Percentiles rank a stretch among this genome's conserved stretches.
Conservation (phyloP, 108 stramenopile species). For the Nitzschia palea region DNA sequence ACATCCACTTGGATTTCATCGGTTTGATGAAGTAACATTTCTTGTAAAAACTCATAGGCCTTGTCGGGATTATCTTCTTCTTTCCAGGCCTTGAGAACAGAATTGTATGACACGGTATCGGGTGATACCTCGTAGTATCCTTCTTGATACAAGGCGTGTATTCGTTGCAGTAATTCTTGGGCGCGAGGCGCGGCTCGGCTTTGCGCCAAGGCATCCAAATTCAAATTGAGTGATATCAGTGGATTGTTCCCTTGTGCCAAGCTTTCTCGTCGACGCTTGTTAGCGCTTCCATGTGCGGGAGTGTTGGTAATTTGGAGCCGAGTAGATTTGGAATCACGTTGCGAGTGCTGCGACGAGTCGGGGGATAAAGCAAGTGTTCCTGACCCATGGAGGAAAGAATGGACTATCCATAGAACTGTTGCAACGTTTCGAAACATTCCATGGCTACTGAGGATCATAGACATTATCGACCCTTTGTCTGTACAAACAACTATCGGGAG, state of each 20-base stretch:
- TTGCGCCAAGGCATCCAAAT: constrained; percentile 69
- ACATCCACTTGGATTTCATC: constrained; percentile 43
- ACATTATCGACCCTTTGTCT: too few species aligned
- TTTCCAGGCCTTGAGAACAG: constrained; percentile 76
- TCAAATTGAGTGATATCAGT: constrained; percentile 67
- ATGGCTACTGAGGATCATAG: too few species aligned
- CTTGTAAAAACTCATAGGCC: constrained; percentile 35
- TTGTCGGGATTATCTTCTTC: constrained; percentile 30
- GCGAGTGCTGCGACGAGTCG: background rate
- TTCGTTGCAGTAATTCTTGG: constrained; percentile 66
- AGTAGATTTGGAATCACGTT: background rate
- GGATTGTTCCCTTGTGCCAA: constrained; percentile 39
- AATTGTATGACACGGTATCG: constrained; percentile 59
- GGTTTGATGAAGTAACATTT: constrained; percentile 29
- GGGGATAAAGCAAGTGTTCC: background rate
- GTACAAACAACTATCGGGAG: too few species aligned
- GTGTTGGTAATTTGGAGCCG: background rate
- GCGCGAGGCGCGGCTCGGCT: constrained; percentile 53
- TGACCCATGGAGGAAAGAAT: too few species aligned
- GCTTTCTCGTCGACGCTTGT: constrained; percentile 23
- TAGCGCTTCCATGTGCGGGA: background rate
- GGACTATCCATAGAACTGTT: too few species aligned
- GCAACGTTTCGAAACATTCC: too few species aligned
- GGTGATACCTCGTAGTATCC: constrained; percentile 75
- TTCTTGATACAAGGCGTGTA: constrained; percentile 60